These are phyloP conservation scores for Epichloe sp. DNA, from an alignment of 2,329 filamentous ascomycete genomes.

Conservation along the genomic window DNA sequence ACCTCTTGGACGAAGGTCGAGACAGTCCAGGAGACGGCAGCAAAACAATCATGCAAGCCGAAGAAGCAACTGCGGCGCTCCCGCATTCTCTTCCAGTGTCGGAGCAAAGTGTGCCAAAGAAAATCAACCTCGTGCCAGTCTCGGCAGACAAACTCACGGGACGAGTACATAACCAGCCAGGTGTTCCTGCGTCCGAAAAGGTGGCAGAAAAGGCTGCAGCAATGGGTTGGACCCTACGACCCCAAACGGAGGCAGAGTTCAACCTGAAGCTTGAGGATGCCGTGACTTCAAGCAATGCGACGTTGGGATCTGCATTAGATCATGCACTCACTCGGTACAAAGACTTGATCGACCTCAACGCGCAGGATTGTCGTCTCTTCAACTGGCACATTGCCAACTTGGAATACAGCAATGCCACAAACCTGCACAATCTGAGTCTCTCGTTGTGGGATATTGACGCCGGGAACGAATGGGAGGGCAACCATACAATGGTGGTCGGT, in stretches of 20 bases:
- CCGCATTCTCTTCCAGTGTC: slow-evolving; percentile 39
- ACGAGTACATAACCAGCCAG: slow-evolving; percentile 57
- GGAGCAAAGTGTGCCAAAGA: slow-evolving; percentile 38
- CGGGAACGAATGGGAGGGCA: slow-evolving; percentile 93
- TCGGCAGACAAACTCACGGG: slow-evolving; percentile 59
- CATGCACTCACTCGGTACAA: slow-evolving; percentile 83
- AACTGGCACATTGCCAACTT: slow-evolving; percentile 99
- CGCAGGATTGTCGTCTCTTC: slow-evolving; percentile 77
- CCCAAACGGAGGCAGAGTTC: slow-evolving; percentile 46
- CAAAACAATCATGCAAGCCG: slow-evolving; percentile 56
- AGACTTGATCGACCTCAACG: slow-evolving; percentile 64
- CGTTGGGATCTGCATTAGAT: slow-evolving; percentile 82
- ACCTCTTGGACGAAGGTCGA: slow-evolving; percentile 68
- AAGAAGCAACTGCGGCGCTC: slow-evolving; percentile 54
- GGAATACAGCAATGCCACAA: slow-evolving; percentile 92
- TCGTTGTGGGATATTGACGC: slow-evolving; percentile 94
- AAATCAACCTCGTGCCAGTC: slow-evolving; percentile 46
- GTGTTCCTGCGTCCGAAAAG: slow-evolving; percentile 53
- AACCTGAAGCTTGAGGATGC: slow-evolving; percentile 60
- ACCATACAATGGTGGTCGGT: slow-evolving; percentile 84
- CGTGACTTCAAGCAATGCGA: slow-evolving; percentile 52
- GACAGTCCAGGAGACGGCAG: slow-evolving; percentile 60
- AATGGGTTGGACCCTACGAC: slow-evolving; percentile 72
- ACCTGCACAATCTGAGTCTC: slow-evolving; percentile 75
- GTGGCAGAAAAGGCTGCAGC: slow-evolving; percentile 64